phyloP scores from a whole-genome alignment of 768 basidiomycete genomes.

The Neoboletus subvelutipes region DNA sequence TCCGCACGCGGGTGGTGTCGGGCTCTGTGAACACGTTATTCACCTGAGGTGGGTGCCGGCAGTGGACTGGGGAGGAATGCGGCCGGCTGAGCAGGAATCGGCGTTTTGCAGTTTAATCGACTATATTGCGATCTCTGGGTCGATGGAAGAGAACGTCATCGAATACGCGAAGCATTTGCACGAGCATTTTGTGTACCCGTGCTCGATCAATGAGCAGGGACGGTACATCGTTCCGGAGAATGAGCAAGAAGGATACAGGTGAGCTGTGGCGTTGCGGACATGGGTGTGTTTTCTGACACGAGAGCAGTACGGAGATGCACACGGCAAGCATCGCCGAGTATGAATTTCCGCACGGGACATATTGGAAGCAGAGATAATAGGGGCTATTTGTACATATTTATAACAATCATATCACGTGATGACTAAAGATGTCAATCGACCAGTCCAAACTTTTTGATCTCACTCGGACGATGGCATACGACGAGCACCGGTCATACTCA shows the following conservation, averaged over 20 bases:
- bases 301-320: constrained; percentile 74
- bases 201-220: constrained; percentile 79
- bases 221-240: constrained; percentile 81
- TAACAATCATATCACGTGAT: constrained; percentile 16
- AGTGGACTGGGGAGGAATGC: not conserved
- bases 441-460: constrained; percentile 5
- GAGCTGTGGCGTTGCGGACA: constrained; percentile 6
- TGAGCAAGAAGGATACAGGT: constrained; percentile 70
- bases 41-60: constrained; percentile 56
- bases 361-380: constrained; percentile 15
- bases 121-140: constrained; percentile 83
- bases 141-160: constrained; percentile 89
- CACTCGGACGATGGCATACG: constrained; percentile 21
- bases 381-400: constrained; percentile 24
- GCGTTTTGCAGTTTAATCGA: constrained; percentile 69
- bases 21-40: constrained; percentile 90
- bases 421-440: not conserved
- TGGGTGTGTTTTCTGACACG: constrained; percentile 1
- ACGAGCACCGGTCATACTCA: constrained; percentile 19
- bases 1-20: constrained; percentile 92
- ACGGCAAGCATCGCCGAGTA: constrained; percentile 72
- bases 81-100: constrained; percentile 4
- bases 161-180: constrained; percentile 87
- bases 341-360: constrained; percentile 71
- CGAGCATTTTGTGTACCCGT: constrained; percentile 84